Evolutionary conservation across 2,329 filamentous ascomycete genomes (phyloP).

Genomic region (Dactylonectria estremocensis): DNA sequence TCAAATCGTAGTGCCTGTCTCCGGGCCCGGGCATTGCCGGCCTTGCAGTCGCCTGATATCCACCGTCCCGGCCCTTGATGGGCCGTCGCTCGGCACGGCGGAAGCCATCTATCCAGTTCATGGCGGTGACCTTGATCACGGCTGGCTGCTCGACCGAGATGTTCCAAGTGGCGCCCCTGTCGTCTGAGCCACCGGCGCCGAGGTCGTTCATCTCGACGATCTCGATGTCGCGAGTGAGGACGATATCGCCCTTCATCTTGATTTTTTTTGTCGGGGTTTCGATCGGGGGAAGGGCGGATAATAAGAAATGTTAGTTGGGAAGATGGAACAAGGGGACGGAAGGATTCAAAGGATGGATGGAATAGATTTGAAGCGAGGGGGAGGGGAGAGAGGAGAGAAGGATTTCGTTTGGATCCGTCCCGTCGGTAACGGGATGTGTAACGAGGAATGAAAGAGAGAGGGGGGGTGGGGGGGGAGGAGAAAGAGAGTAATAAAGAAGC

Average conservation of each 20-base stretch:
- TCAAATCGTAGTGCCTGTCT: neutral
- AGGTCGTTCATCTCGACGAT: constrained; percentile 32
- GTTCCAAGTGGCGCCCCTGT: constrained; percentile 14
- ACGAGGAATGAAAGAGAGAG: too few species aligned
- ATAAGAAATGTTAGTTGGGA: neutral
- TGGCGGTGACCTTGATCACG: neutral
- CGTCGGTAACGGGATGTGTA: too few species aligned
- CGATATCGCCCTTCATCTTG: constrained; percentile 28
- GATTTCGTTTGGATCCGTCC: too few species aligned
- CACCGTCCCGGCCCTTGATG: neutral
- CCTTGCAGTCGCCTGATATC: neutral
- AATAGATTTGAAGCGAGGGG: too few species aligned
- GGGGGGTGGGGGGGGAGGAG: too few species aligned
- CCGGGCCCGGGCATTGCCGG: neutral
- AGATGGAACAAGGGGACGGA: neutral
- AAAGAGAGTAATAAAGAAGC: too few species aligned
- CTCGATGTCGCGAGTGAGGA: constrained; percentile 26
- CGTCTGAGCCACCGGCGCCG: neutral
- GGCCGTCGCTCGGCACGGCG: neutral
- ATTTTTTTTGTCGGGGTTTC: neutral
- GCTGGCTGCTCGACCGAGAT: constrained; percentile 23
- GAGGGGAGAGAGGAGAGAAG: neutral
- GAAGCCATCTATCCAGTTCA: neutral
- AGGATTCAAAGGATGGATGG: neutral
- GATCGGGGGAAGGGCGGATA: neutral